phyloP scores from a whole-genome alignment of 306 rosid genomes.

The Quercus rubra region DNA sequence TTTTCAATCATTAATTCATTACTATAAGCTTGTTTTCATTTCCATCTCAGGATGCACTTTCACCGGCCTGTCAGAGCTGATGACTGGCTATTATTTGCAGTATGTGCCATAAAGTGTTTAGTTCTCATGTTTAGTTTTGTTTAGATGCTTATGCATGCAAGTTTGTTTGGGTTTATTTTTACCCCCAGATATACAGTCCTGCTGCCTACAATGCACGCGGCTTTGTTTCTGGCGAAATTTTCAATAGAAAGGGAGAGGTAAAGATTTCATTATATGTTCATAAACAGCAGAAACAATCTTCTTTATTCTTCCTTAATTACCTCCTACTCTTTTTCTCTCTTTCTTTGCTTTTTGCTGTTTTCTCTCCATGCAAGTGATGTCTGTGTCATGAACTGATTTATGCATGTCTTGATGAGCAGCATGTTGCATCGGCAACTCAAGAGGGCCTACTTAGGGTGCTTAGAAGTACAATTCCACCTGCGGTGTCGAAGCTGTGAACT shows the following conservation, averaged over 20 bases:
- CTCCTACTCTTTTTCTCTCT: not conserved
- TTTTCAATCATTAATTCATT: not conserved
- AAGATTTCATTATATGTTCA: constrained; percentile 2
- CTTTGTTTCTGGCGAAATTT: constrained; percentile 69
- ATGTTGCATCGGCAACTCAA: constrained; percentile 60
- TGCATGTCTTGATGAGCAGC: constrained; percentile 30
- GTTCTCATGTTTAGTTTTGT: not conserved
- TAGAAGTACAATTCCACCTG: constrained; percentile 20
- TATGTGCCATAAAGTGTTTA: constrained; percentile 31
- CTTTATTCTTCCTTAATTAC: not conserved
- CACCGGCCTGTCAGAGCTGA: constrained; percentile 86
- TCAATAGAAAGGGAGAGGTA: constrained; percentile 89
- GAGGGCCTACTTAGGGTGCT: constrained; percentile 67
- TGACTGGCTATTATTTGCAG: constrained; percentile 85
- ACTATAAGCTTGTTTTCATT: constrained; percentile 8
- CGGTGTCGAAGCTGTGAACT: constrained; percentile 57
- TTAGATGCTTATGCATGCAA: constrained; percentile 23
- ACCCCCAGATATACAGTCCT: constrained; percentile 53
- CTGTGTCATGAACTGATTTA: constrained; percentile 13
- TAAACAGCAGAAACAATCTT: not conserved
- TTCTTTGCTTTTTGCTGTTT: not conserved
- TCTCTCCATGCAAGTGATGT: not conserved
- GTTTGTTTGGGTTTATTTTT: not conserved
- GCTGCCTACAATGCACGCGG: constrained; percentile 63
- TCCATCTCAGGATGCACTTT: constrained; percentile 75